Evolutionary conservation across 1,284 basidiomycete genomes (phyloP), one percentile per base, ranked within the genome.

Genomic region (Stereum hirsutum): DNA sequence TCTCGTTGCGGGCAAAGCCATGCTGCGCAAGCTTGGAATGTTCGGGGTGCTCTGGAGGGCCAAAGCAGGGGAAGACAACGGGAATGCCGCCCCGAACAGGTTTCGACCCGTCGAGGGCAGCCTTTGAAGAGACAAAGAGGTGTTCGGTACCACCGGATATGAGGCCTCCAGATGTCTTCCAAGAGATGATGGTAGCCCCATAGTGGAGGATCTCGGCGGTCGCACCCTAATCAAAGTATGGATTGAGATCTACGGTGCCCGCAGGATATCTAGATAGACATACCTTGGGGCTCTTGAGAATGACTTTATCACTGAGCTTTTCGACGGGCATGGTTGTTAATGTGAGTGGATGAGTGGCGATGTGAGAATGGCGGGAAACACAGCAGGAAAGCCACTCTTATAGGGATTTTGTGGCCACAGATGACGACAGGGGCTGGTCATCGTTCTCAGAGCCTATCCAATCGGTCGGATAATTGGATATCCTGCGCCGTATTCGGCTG

Each of bases 11-110:
- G 14, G 85, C 90, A 56, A 92, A 94, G 0, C 91, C 91, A 59
- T 94, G 91, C 57, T 92, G 89, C 6, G 66, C 45, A 6, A 95
- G 70, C 32, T 75, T 75, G n/a, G 62, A 57, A 58, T 94, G 89
- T 33, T 87, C 81, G 1, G 73, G 72, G 52, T 81, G 81, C 5
- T 65, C 69, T 1, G 90, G 88, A 1, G 84, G 67, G 2, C 90
- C 90, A 56, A 93, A 93, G 62, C 83, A 85, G 24, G 90, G 90
- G 61, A 89, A 91, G 26, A 88, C 81, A 35, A 90, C 64, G 4
- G 87, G 89, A 20, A 91, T 89, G 2, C 89, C 89, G n/a, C 89
- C 89, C 43, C 89, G 74, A 19, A 91, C 73, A 30, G 81, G 68
- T 57, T 80, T 79, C 43, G 76, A 74, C 1, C 85, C 86, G 54